Percentiles rank a stretch among this genome's conserved stretches.
Conservation (phyloP, 2,329 filamentous ascomycete species). For the Zymoseptoria ardabiliae region DNA sequence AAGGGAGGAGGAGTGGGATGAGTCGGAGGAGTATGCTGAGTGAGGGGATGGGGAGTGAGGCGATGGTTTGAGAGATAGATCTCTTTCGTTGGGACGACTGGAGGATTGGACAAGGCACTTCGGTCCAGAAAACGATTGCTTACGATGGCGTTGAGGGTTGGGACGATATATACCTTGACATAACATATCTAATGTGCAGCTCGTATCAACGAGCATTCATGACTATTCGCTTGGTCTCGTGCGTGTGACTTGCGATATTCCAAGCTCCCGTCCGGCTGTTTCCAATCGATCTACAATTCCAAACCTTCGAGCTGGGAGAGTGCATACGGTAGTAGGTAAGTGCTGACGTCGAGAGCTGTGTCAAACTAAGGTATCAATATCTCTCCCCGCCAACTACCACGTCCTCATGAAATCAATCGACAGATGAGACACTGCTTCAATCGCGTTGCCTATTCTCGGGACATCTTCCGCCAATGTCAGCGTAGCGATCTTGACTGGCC, state of each 20-base stretch:
- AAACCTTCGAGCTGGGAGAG: too few species aligned
- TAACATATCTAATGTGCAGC: neutral
- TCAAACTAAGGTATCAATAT: too few species aligned
- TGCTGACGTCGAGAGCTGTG: too few species aligned
- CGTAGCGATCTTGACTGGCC: too few species aligned
- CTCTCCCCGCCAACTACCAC: too few species aligned
- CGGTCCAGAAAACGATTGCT: neutral
- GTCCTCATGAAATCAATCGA: too few species aligned
- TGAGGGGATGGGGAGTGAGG: conserved; percentile 9
- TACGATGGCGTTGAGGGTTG: neutral
- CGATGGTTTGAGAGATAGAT: neutral
- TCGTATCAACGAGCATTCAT: neutral
- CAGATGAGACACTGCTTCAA: too few species aligned
- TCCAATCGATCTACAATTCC: too few species aligned
- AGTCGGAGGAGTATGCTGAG: conserved; percentile 27
- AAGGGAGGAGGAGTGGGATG: conserved; percentile 20
- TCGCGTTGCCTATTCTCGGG: too few species aligned
- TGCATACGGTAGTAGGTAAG: too few species aligned
- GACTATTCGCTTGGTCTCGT: neutral
- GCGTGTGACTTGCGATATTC: neutral
- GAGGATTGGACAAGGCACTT: neutral
- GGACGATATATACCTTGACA: neutral
- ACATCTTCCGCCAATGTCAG: too few species aligned
- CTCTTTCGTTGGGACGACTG: neutral
- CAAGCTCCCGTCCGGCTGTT: too few species aligned